A percentile compares a stretch with the other conserved stretches of the same genome.
Conservation (phyloP, 2,329 filamentous ascomycete genomes). For the Stachybotrys chlorohalonatus region DNA sequence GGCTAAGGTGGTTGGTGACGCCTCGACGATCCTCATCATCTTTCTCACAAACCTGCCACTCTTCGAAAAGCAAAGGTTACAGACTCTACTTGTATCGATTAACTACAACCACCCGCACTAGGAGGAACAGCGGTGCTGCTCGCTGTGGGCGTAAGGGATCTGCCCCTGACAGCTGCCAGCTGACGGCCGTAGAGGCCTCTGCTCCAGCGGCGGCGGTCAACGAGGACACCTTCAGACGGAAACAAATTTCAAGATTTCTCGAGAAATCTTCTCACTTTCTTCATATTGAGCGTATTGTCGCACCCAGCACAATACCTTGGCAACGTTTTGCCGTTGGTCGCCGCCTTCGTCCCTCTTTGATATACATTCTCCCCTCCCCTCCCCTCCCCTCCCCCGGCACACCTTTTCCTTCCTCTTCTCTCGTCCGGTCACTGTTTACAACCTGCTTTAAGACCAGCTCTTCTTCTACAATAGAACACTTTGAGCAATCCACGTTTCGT, state of each 20-base stretch:
- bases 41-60: no score
- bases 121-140: not conserved
- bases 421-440: no score
- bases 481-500: no score
- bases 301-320: not conserved
- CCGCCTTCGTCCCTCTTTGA: not conserved
- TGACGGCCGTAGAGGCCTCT: not conserved
- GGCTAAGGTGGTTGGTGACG: not conserved
- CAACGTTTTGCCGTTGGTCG: not conserved
- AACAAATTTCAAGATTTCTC: no score
- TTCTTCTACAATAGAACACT: no score
- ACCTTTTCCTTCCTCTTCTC: no score
- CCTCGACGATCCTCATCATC: not conserved
- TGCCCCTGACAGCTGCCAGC: not conserved
- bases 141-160: not conserved
- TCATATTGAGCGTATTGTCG: not conserved
- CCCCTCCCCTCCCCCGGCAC: no score
- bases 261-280: no score
- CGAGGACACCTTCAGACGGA: not conserved
- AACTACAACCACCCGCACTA: no score
- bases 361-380: not conserved
- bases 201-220: conserved; percentile 1
- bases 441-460: no score
- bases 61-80: no score
- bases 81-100: no score